Evolutionary conservation across 1,139 yeast species (phyloP), one percentile per base, ranked within the genome.

Genomic region (Candida anutae): DNA sequence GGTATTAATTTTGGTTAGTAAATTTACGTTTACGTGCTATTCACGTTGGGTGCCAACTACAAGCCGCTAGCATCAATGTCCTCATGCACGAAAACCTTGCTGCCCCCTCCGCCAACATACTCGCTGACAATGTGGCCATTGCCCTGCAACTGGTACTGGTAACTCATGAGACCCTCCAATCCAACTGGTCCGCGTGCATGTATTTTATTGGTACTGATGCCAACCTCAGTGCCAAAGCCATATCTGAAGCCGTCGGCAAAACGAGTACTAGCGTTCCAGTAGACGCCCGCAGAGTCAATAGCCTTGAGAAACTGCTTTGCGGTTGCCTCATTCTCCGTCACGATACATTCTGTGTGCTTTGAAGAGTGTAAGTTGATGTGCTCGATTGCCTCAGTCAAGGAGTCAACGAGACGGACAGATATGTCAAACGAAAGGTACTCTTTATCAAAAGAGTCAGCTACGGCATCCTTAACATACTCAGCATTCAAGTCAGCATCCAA

Each of bases 141-240:
- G 23, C 98, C 98, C 54, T 81, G 73, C 39, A 90, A 62, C 51
- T 85, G 94, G 52, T 90, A 93, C 55, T 93, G 97, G 53, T 93
- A 93, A 42, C 94, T 83, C 55, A 87, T 94, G 40, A 93, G 67
- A 1, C 99, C 99, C 50, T 93, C 98, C 25, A 93, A 69, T 2
- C 99, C 99, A 21, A 93, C 97, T 9, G 98, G 99, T 1, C 99
- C 99, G 45, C 98, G 73, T 10, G 98, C 95, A 50, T 93, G 98
- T 40, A 93, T 85, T 53, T 90, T 90, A 50, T 88, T 87, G 26
- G 98, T 93, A 34, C 95, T 81, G 36, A 93, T 88, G 22, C 99
- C 99, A 16, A 93, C 98, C 55, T 93, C 99, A 6, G 98, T 81
- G 29, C 99, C 99, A 50, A 93, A 90, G 0, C 99, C 99, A 49